Percentiles rank a stretch among this genome's conserved stretches.
Conservation (phyloP, 352 stramenopile species). For the Aphanomyces cochlioides region DNA sequence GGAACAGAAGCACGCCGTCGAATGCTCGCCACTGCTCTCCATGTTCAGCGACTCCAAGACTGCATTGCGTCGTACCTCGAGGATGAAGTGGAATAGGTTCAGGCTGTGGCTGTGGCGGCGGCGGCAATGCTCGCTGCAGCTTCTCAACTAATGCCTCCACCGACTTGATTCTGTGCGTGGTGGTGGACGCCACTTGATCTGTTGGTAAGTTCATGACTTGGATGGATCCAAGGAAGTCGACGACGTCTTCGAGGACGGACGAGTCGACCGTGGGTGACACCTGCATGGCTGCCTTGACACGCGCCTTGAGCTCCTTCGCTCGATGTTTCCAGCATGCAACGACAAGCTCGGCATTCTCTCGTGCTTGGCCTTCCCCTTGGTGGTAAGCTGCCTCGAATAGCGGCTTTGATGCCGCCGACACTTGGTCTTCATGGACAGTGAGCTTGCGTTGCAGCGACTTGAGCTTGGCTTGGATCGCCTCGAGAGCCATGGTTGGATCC, state of each 20-base stretch:
- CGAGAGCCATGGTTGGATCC: constrained; percentile 29
- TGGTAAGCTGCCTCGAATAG: constrained; percentile 9
- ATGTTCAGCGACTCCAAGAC: not conserved
- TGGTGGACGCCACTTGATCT: not conserved
- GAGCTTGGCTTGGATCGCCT: constrained; percentile 29
- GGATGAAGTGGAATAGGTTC: not conserved
- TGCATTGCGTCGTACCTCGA: too few relatives aligned
- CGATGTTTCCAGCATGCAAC: not conserved
- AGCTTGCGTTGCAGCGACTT: constrained; percentile 8
- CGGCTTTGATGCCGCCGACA: not conserved
- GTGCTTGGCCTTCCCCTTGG: constrained; percentile 6
- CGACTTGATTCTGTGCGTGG: not conserved
- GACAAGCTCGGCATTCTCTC: not conserved
- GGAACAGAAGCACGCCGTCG: not conserved
- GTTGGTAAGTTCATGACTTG: not conserved
- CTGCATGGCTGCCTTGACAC: constrained; percentile 18
- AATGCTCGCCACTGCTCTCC: not conserved
- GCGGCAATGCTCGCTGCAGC: not conserved
- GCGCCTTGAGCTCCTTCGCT: constrained; percentile 4
- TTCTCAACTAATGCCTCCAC: not conserved
- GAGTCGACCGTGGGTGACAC: not conserved
- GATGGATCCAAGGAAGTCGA: constrained; percentile 4
- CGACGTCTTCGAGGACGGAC: not conserved
- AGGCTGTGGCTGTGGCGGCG: not conserved
- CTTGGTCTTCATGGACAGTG: not conserved